Conservation (phyloP, 2,329 filamentous ascomycete genomes). For the Diaporthe sp. region DNA sequence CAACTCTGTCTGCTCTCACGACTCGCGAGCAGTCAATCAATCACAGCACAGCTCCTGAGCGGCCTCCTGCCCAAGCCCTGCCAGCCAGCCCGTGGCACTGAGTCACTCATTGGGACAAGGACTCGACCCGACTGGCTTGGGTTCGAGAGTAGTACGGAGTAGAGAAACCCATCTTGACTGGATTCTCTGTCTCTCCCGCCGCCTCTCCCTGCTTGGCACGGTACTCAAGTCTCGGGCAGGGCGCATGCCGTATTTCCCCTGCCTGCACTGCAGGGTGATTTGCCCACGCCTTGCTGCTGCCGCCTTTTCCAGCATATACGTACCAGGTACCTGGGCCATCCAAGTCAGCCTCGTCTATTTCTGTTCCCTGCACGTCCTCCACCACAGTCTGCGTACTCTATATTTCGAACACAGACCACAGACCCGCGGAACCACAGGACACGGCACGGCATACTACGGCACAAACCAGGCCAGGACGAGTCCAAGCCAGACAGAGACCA, state of each 20-base stretch:
- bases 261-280: constrained; percentile 23
- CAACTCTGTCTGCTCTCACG: background rate
- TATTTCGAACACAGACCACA: background rate
- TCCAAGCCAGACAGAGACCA: background rate
- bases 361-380: background rate
- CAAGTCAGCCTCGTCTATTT: constrained; percentile 16
- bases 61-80: constrained; percentile 3
- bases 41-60: constrained; percentile 16
- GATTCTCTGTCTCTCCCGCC: background rate
- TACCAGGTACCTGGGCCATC: background rate
- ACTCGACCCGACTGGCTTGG: background rate
- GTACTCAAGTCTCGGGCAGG: constrained; percentile 9
- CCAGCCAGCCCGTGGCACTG: background rate
- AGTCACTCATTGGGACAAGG: background rate
- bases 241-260: constrained; percentile 17
- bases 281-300: constrained; percentile 20
- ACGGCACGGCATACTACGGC: constrained; percentile 19
- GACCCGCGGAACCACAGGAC: background rate
- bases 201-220: background rate
- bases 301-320: background rate
- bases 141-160: background rate
- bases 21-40: background rate
- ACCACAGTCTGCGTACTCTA: background rate
- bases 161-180: background rate
- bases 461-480: constrained; percentile 16